A percentile compares a stretch with the other conserved stretches of the same genome.
Conservation (phyloP, 1,139 yeast genomes). For the Pneumocystis sp. region DNA sequence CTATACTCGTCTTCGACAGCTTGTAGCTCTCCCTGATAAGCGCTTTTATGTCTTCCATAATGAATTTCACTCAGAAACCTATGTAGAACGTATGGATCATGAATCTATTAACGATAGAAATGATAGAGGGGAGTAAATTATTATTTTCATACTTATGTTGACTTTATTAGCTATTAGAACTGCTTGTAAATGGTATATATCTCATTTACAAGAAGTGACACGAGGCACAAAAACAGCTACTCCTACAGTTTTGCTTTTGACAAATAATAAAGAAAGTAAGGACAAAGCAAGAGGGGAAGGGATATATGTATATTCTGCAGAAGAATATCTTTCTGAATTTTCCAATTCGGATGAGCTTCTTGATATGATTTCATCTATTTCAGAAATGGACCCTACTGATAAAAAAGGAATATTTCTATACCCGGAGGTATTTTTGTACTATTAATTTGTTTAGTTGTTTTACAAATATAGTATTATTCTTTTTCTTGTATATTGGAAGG, state of each 20-base stretch:
- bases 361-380: slow-evolving; percentile 56
- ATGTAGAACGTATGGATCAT: slow-evolving; percentile 42
- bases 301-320: slow-evolving; percentile 19
- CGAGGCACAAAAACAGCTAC: slow-evolving; percentile 22
- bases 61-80: slow-evolving; percentile 68
- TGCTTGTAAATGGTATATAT: slow-evolving; percentile 54
- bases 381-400: slow-evolving; percentile 28
- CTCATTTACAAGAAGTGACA: slow-evolving; percentile 37
- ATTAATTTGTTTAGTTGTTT: not conserved
- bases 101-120: slow-evolving; percentile 83
- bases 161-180: slow-evolving; percentile 46
- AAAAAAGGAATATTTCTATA: slow-evolving; percentile 40
- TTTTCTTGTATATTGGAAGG: slow-evolving; percentile 83
- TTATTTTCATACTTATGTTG: not conserved
- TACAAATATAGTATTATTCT: slow-evolving; percentile 37
- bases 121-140: slow-evolving; percentile 36
- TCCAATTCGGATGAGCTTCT: slow-evolving; percentile 64
- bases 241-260: slow-evolving; percentile 47
- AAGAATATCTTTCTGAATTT: slow-evolving; percentile 52
- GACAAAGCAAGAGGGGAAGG: slow-evolving; percentile 42
- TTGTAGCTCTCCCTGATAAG: slow-evolving; percentile 60
- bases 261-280: slow-evolving; percentile 63
- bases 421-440: slow-evolving; percentile 31
- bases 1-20: slow-evolving; percentile 64
- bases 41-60: slow-evolving; percentile 86